Evolutionary conservation across 2,329 filamentous ascomycete species (phyloP), one percentile per base, ranked within the genome.

Genomic region (Alternaria alternata): DNA sequence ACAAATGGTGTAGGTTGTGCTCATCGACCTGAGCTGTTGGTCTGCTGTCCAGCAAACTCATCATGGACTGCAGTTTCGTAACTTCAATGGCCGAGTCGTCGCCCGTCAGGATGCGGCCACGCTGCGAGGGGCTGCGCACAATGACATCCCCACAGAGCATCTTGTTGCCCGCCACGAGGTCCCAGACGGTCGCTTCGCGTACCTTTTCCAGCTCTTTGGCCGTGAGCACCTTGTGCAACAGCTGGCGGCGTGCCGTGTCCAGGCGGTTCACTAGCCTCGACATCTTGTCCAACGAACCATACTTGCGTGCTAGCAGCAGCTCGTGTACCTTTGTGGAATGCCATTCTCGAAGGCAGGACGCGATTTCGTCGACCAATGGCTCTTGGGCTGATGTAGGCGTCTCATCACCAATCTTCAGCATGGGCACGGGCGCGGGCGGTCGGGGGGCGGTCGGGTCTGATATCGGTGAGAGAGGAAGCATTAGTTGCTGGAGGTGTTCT

Each of bases 371-470:
- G 24, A 99, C 94, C 62, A 99, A 81, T 3, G 95, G 95, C 77
- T 99, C 96, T 8, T 91, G 89, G 16, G 87, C 84, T 6, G 93
- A 97, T 0, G 93, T 96, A 1, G 94, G 92, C 2, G 93, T 97
- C 81, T 99, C 95, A 74, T 99, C 95, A 59, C 95, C 95, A 76
- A 99, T 94, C 79, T 97, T 97, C 54, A 99, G 85, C 91, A 98
- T 95, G 5, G 95, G 95, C 8, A 99, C 94, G 0, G 95, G 95
- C 11, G 96, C 96, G 11, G 93, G 88, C 30, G 94, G 95, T 70
- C 92, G 93, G 11, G 89, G 88, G 24, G 83, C 87, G 74, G 87
- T 84, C 2, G 89, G 88, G 69, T 93, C 87, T 20, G 78, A 80
- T 38, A 78, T 64, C 52, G 78, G 78, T 30, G 78, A 80, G 9